These are phyloP conservation scores for Trichosporon sp. DNA, from an alignment of 1,284 basidiomycete species.

Conservation along the genomic window DNA sequence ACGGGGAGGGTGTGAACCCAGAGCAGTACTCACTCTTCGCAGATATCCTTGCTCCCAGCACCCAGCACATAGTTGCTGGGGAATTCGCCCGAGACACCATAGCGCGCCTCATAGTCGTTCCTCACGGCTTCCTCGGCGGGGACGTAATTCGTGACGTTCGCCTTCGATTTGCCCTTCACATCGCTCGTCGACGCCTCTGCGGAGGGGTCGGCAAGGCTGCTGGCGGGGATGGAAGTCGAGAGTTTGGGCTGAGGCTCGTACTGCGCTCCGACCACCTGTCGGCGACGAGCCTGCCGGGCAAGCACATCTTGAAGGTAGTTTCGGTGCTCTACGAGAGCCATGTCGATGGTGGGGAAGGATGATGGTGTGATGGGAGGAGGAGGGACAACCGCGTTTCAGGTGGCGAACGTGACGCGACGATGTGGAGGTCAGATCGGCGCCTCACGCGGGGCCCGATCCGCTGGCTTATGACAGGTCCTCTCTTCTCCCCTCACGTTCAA, in stretches of 20 bases:
- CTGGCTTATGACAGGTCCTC: background rate
- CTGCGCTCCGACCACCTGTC: constrained; percentile 49
- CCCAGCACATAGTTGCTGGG: constrained; percentile 87
- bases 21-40: constrained; percentile 73
- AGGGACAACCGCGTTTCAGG: background rate
- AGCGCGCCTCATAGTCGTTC: constrained; percentile 88
- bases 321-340: constrained; percentile 53
- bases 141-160: constrained; percentile 60
- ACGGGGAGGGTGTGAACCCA: background rate
- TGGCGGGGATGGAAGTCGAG: constrained; percentile 52
- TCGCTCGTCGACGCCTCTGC: background rate
- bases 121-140: constrained; percentile 89
- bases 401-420: background rate
- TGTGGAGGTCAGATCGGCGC: constrained; percentile 1
- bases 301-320: constrained; percentile 52
- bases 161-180: constrained; percentile 14
- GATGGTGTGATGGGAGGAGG: background rate
- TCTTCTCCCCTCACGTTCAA: background rate
- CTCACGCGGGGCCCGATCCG: background rate
- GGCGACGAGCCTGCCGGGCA: constrained; percentile 51
- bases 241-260: constrained; percentile 47
- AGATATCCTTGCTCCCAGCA: constrained; percentile 75
- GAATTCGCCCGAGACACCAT: constrained; percentile 83
- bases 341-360: background rate
- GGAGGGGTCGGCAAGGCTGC: constrained; percentile 48